These are phyloP conservation scores for carrot (Daucus carota) DNA, from an alignment of 129 eudicot species.

Conservation along the genomic window DNA sequence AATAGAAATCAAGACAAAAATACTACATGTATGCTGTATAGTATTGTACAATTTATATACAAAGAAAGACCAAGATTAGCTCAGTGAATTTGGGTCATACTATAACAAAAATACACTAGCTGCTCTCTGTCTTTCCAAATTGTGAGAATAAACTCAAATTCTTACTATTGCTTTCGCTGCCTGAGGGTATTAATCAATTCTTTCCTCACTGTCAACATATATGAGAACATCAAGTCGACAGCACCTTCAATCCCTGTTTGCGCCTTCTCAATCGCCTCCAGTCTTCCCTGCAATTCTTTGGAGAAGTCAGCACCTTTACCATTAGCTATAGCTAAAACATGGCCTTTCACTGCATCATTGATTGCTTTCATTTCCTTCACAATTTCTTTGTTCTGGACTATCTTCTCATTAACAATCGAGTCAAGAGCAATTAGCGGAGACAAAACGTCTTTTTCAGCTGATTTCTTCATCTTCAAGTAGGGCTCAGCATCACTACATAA, in stretches of 20 bases:
- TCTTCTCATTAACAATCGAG: constrained; percentile 17
- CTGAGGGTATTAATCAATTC: constrained; percentile 46
- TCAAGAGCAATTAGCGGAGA: constrained; percentile 26
- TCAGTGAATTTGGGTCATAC: neutral
- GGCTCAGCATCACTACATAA: constrained; percentile 27
- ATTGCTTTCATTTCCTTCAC: constrained; percentile 44
- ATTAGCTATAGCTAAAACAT: constrained; percentile 8
- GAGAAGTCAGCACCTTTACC: constrained; percentile 17
- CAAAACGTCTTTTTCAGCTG: constrained; percentile 5
- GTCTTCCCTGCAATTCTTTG: constrained; percentile 40
- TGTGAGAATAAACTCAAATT: neutral
- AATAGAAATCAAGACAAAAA: too few species aligned
- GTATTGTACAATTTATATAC: neutral
- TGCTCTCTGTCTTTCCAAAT: neutral
- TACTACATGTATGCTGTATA: too few species aligned
- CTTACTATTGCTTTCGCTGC: constrained; percentile 9
- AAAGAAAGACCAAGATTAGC: neutral
- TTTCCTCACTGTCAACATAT: constrained; percentile 41
- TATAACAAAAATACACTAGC: neutral
- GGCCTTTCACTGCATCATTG: constrained; percentile 23
- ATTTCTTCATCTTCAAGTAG: constrained; percentile 22
- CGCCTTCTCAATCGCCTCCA: constrained; percentile 34
- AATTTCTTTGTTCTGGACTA: constrained; percentile 20
- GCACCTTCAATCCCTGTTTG: constrained; percentile 28
- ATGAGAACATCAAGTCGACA: constrained; percentile 33